Percentiles rank a stretch among this genome's conserved stretches.
Conservation (phyloP, 2,329 filamentous ascomycete species). For the Aspergillus sp. region DNA sequence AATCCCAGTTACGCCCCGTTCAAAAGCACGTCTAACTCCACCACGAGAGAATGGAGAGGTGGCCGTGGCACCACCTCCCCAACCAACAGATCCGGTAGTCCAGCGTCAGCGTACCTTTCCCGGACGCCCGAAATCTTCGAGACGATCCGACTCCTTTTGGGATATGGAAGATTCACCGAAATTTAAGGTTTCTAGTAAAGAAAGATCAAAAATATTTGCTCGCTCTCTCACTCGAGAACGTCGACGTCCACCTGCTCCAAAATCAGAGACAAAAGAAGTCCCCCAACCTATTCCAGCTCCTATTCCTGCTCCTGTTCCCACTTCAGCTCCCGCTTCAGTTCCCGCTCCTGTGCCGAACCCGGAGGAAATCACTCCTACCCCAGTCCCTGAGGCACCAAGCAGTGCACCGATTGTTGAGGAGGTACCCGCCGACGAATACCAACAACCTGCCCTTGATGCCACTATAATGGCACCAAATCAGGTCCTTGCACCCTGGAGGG, state of each 20-base stretch:
- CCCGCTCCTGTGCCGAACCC: not conserved
- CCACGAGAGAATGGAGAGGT: constrained; percentile 13
- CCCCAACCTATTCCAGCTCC: constrained; percentile 8
- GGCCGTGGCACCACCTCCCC: constrained; percentile 11
- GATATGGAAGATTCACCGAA: constrained; percentile 38
- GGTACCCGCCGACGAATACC: constrained; percentile 2
- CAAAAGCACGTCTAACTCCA: constrained; percentile 18
- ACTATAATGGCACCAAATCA: constrained; percentile 48
- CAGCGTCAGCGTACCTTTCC: constrained; percentile 19
- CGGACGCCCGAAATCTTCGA: constrained; percentile 24
- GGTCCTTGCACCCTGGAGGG: constrained; percentile 60
- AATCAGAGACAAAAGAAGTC: not conserved
- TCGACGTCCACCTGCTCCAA: not conserved
- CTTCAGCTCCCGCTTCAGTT: too few relatives aligned
- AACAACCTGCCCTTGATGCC: constrained; percentile 14
- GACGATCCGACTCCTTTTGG: constrained; percentile 33
- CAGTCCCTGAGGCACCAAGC: constrained; percentile 12
- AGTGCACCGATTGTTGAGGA: constrained; percentile 11
- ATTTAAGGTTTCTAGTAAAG: constrained; percentile 19
- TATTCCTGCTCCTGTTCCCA: not conserved
- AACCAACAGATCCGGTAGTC: constrained; percentile 15
- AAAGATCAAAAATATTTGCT: constrained; percentile 9
- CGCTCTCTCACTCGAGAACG: constrained; percentile 10
- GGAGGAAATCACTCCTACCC: constrained; percentile 12
- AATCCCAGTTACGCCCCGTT: constrained; percentile 28